Base-by-base conservation (phyloP, 495 filamentous ascomycete genomes). In the Xylaria bambusicola region DNA sequence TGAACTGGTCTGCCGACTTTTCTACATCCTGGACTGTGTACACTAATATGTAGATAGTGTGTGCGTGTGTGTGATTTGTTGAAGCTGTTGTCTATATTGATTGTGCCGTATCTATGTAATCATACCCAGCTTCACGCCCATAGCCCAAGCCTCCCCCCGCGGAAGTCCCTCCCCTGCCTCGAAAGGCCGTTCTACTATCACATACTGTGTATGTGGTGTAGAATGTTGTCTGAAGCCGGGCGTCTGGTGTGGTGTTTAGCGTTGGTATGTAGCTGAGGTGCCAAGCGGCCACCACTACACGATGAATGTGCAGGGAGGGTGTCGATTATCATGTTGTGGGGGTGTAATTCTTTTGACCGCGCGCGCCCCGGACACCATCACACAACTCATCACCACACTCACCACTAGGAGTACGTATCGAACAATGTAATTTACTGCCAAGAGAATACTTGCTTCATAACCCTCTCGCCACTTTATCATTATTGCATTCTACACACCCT, bases 271-370 rank as follows among this genome's bases (percentile, higher is more conserved):
- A 38, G 36, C 12, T 38, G 36, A 38, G 15, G 36, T 58, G 56
- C 46, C 56, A 51, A 58, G 48, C 42, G 47, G 46, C 36, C 36
- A 31, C 40, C 18, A 49, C 55, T 57, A 49, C 56, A 50, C 51
- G 56, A 51, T 51, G 23, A 50, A 24, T 24, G 40, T 58, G 48
- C 46, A 51, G 47, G 21, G 13, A 27, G n/a, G 53, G 15, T 27
- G 36, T 38, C 17, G 24, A 29, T 44, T 42, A 12, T 6, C 8
- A 58, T 35, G 26, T 42, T 24, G 48, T 31, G 17, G 20, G 46
- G 46, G 56, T 42, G 56, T 18, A n/a, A n/a, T 6, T 40, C 33
- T 38, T 26, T 31, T n/a, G 6, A 36, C 56, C 56, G 41, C 53
- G 46, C 41, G 53, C 41, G 36, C 56, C 36, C 17, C 42, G 23